These are phyloP conservation scores for Volvox africanus DNA, from an alignment of 139 green algal genomes.

Conservation along the genomic window DNA sequence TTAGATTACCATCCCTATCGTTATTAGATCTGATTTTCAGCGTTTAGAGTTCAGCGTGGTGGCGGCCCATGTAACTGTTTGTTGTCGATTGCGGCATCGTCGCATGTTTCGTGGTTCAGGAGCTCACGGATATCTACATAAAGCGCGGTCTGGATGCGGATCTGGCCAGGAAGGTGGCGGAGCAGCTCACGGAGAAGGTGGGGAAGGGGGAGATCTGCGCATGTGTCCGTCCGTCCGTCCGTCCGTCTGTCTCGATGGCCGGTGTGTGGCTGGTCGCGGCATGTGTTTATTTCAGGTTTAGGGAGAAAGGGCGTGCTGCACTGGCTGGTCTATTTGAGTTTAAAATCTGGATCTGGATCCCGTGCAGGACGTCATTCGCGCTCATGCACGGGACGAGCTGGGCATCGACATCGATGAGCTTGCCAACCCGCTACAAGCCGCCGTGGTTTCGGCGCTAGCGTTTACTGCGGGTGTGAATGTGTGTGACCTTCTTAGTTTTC, in stretches of 20 bases:
- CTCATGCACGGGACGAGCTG: slow-evolving; percentile 91
- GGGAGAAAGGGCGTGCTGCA: not conserved
- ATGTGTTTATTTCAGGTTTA: too few species aligned
- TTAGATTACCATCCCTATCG: too few species aligned
- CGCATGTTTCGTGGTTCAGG: not conserved
- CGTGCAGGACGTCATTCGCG: slow-evolving; percentile 80
- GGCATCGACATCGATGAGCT: slow-evolving; percentile 93
- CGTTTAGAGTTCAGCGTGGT: too few species aligned
- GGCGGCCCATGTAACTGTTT: too few species aligned
- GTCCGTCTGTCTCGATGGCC: too few species aligned
- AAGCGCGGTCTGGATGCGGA: slow-evolving; percentile 70
- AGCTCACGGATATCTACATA: slow-evolving; percentile 85
- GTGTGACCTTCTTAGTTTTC: too few species aligned
- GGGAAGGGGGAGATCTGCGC: too few species aligned
- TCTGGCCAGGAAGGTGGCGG: slow-evolving; percentile 75
- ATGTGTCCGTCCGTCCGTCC: not conserved
- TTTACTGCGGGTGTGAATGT: slow-evolving; percentile 21
- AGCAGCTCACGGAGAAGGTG: slow-evolving; percentile 71
- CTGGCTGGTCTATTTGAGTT: not conserved
- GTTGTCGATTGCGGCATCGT: too few species aligned
- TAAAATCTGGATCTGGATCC: not conserved
- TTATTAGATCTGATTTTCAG: too few species aligned
- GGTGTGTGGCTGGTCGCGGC: too few species aligned
- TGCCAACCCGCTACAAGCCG: slow-evolving; percentile 78
- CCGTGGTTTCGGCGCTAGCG: slow-evolving; percentile 6